phyloP scores from a whole-genome alignment of 2,329 filamentous ascomycete species.

The Xylaria sp. region DNA sequence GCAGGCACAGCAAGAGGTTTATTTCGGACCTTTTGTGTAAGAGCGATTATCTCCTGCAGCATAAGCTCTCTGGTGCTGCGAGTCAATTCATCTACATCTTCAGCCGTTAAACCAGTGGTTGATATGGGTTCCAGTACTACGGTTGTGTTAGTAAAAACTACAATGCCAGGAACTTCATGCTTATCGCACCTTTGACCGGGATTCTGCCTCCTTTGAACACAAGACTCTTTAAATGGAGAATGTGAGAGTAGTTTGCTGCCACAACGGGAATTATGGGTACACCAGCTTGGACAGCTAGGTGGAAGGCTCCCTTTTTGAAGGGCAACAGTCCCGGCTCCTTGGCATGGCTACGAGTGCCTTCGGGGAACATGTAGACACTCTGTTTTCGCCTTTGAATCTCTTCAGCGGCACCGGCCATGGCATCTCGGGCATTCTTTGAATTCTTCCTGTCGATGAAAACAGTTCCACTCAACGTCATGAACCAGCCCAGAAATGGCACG shows the following conservation, averaged over 20 bases:
- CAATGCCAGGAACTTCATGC: background rate
- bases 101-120: conserved; percentile 72
- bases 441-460: conserved; percentile 96
- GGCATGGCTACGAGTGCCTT: conserved; percentile 91
- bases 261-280: conserved; percentile 91
- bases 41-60: conserved; percentile 66
- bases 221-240: conserved; percentile 68
- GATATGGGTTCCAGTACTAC: conserved; percentile 80
- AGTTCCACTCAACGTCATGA: conserved; percentile 84
- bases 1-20: conserved; percentile 40
- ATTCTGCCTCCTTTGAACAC: conserved; percentile 73
- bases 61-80: conserved; percentile 74
- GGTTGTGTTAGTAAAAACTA: conserved; percentile 16
- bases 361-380: conserved; percentile 86
- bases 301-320: conserved; percentile 99
- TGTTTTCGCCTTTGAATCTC: conserved; percentile 77
- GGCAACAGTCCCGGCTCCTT: conserved; percentile 80
- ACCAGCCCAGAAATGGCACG: conserved; percentile 90
- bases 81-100: conserved; percentile 78
- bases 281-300: conserved; percentile 90
- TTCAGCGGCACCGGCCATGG: conserved; percentile 81
- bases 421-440: conserved; percentile 78
- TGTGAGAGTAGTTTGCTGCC: conserved; percentile 77
- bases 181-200: conserved; percentile 72
- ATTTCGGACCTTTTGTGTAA: conserved; percentile 59